Evolutionary conservation across 257 asterid genomes (phyloP).

Genomic region (Nicotiana benthamiana): DNA sequence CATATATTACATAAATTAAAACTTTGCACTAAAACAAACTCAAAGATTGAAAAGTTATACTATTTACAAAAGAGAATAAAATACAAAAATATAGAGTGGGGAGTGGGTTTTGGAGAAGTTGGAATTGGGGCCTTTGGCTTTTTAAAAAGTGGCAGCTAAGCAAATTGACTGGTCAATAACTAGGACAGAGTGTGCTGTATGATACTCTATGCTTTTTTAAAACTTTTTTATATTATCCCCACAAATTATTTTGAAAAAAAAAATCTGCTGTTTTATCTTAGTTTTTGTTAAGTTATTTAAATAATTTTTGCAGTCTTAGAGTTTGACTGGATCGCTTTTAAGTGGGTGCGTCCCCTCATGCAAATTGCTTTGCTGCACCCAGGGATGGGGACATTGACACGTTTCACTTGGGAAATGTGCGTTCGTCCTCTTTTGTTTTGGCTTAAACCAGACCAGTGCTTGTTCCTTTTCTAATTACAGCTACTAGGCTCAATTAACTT

Average conservation of each 20-base stretch:
- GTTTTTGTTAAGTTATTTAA: background rate
- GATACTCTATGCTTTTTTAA: background rate
- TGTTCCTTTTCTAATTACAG: background rate
- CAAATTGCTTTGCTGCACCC: constrained; percentile 11
- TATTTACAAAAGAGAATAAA: background rate
- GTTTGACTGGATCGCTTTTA: constrained; percentile 12
- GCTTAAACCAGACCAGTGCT: background rate
- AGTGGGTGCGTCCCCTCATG: background rate
- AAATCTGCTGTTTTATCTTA: background rate
- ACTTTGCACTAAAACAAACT: too few species aligned
- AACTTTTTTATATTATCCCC: background rate
- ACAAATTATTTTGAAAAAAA: too few species aligned
- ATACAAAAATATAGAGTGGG: background rate
- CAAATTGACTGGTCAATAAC: constrained; percentile 14
- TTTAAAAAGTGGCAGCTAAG: constrained; percentile 17
- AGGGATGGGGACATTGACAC: constrained; percentile 3
- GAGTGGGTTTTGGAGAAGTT: background rate
- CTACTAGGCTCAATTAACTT: background rate
- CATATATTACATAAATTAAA: too few species aligned
- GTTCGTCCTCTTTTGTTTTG: background rate
- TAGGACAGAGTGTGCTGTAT: constrained; percentile 6
- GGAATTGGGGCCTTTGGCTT: constrained; percentile 2
- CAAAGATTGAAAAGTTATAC: too few species aligned
- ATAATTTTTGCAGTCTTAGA: background rate
- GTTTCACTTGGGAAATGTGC: constrained; percentile 11